phyloP scores from a whole-genome alignment of 257 asterid species.

The Scutellaria minor region DNA sequence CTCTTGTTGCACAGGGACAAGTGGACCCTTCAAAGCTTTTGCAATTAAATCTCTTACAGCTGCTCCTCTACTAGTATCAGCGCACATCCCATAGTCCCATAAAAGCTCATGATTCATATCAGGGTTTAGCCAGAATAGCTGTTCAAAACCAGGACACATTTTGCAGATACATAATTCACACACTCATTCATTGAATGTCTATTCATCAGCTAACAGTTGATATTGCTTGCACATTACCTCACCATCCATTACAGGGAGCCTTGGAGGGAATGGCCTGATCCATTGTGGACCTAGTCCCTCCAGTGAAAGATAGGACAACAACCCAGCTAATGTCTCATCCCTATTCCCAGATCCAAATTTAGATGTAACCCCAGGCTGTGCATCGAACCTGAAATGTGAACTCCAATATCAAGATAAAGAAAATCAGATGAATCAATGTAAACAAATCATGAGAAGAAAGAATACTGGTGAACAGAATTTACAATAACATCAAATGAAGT shows the following conservation, averaged over 20 bases:
- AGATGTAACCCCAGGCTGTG: conserved; percentile 73
- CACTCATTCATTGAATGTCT: background rate
- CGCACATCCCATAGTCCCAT: conserved; percentile 99
- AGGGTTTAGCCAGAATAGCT: conserved; percentile 94
- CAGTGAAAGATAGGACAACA: conserved; percentile 63
- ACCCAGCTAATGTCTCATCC: conserved; percentile 75
- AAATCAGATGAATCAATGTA: conserved; percentile 23
- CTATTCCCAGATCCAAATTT: conserved; percentile 87
- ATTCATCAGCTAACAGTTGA: conserved; percentile 28
- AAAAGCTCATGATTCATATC: conserved; percentile 81
- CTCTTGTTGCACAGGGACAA: conserved; percentile 91
- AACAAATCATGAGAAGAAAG: conserved; percentile 9
- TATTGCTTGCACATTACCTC: conserved; percentile 63
- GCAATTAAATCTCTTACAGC: conserved; percentile 91
- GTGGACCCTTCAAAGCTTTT: conserved; percentile 91
- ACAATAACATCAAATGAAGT: conserved; percentile 30
- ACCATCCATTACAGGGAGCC: conserved; percentile 85
- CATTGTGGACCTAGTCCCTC: conserved; percentile 86
- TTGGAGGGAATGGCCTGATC: conserved; percentile 93
- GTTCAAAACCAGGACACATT: conserved; percentile 40
- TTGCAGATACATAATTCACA: conserved; percentile 20
- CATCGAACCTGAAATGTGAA: conserved; percentile 72
- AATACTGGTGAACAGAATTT: conserved; percentile 16
- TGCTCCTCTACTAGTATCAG: conserved; percentile 95
- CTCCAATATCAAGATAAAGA: conserved; percentile 28